phyloP scores from a whole-genome alignment of 2,329 filamentous ascomycete genomes.

The Botrytis tulipae region DNA sequence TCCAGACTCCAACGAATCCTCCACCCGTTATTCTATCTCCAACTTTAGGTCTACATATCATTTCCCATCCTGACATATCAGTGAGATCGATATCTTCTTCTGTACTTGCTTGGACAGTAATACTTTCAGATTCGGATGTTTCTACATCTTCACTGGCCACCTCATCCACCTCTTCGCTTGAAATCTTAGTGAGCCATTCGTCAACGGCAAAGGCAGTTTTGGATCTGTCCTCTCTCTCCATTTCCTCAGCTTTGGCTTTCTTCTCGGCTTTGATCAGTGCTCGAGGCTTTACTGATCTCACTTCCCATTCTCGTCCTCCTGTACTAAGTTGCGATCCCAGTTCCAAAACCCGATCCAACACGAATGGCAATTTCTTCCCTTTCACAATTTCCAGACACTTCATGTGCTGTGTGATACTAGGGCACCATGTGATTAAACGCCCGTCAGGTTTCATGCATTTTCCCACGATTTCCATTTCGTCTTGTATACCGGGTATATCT shows the following conservation, averaged over 20 bases:
- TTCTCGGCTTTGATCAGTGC: slow-evolving; percentile 30
- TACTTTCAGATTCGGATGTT: background rate
- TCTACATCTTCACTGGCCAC: background rate
- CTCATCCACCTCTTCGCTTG: background rate
- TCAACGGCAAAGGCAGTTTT: background rate
- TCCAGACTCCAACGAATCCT: slow-evolving; percentile 50
- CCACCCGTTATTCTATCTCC: slow-evolving; percentile 48
- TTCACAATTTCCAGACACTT: slow-evolving; percentile 58
- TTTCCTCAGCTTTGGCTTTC: slow-evolving; percentile 22
- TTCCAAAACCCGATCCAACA: slow-evolving; percentile 60
- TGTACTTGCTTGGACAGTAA: background rate
- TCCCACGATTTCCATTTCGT: slow-evolving; percentile 48
- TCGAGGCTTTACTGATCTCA: slow-evolving; percentile 48
- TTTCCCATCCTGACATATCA: slow-evolving; percentile 40
- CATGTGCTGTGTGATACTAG: slow-evolving; percentile 75
- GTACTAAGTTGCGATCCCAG: slow-evolving; percentile 49
- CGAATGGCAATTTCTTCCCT: slow-evolving; percentile 51
- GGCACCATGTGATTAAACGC: slow-evolving; percentile 68
- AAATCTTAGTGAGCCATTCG: background rate
- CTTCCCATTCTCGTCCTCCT: slow-evolving; percentile 62
- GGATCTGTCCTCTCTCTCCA: background rate
- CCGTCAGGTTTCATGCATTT: slow-evolving; percentile 63
- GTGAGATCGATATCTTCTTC: background rate
- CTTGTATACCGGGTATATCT: slow-evolving; percentile 66
- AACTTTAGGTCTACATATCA: slow-evolving; percentile 53